Base-by-base conservation (phyloP, 352 stramenopile species). In the Globisporangium echinulatum region DNA sequence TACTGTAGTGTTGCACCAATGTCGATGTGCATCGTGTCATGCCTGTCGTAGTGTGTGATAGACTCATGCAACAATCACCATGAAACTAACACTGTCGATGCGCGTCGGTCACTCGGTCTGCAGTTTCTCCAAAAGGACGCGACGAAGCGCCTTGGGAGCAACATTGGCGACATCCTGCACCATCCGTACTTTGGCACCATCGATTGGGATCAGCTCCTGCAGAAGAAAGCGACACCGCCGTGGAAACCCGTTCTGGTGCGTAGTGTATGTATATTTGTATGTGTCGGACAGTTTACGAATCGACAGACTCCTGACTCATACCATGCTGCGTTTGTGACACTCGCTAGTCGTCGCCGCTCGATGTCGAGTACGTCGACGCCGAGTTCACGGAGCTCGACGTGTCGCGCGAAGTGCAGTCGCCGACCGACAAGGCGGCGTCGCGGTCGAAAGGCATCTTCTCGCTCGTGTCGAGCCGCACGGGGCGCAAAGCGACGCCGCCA, bases 331-430 rank as follows among this genome's bases (percentile, higher is more conserved):
- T 15, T 13, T 54, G 6, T 11, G 61, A 17, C 57, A 15, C 49
- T 59, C 11, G 40, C 40, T 13, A 86, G 77, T 66, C 74, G n/a
- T 95, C 86, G 37, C 75, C 83, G 33, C 62, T 95, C 19, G 86
- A 95, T 50, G 84, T 95, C 4, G 82, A 93, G 55, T 95, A 95
- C 46, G 86, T 95, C 44, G 86, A 95, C 57, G 61, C 78, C 0
- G 86, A 95, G 62, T 95, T 95, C 60, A 92, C 82, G 44, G 86
- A 95, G 46, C 64, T 95, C 47, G 82, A 95, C 49, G 86, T 90
- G 15, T 65, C 87, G 42, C 85, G 66, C 2, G 86, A 95, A 52
- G 86, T 95, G 40, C 81, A 92, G 54, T 94, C 84, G 0, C 86
- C 86, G 4, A 95, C 84, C 7, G 86, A 95, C 60, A 91, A 92